Conservation (phyloP, 139 green algal species). For the Haematococcus lacustris region DNA sequence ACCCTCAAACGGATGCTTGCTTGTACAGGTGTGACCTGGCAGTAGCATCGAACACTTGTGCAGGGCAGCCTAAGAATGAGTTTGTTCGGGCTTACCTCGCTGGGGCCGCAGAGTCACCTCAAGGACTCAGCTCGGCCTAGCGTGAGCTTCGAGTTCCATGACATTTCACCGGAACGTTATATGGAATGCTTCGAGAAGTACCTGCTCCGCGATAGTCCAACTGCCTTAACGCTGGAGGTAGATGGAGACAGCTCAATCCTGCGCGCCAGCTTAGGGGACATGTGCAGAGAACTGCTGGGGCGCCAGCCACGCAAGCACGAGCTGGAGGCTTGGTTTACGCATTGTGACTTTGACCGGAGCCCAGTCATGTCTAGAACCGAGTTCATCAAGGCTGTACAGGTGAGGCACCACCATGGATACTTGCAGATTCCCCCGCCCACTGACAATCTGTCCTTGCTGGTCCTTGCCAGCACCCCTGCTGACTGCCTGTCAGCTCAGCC, state of each 20-base stretch:
- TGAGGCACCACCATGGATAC: too few species aligned
- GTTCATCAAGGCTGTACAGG: conserved; percentile 18
- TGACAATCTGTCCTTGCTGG: too few species aligned
- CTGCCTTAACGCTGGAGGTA: conserved; percentile 6
- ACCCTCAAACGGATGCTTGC: too few species aligned
- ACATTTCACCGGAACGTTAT: background rate
- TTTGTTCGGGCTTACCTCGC: too few species aligned
- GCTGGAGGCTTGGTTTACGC: conserved; percentile 25
- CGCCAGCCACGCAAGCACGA: conserved; percentile 21
- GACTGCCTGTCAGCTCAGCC: too few species aligned
- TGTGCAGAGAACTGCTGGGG: conserved; percentile 18
- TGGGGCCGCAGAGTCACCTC: too few species aligned
- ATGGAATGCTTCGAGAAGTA: conserved; percentile 1
- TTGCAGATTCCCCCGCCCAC: too few species aligned
- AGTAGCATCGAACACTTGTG: too few species aligned
- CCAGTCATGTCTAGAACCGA: conserved; percentile 16
- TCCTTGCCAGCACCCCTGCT: too few species aligned
- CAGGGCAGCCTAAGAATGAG: too few species aligned
- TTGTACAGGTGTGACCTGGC: too few species aligned
- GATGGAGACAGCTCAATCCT: conserved; percentile 16
- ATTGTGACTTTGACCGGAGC: conserved; percentile 20
- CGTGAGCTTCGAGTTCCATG: conserved; percentile 3
- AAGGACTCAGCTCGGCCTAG: too few species aligned
- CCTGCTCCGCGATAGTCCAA: conserved; percentile 1
- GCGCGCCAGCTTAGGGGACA: conserved; percentile 16